A percentile compares a stretch with the other conserved stretches of the same genome.
Conservation (phyloP, 176 grass and related monocot genomes). For the maize (Zea mays) region DNA sequence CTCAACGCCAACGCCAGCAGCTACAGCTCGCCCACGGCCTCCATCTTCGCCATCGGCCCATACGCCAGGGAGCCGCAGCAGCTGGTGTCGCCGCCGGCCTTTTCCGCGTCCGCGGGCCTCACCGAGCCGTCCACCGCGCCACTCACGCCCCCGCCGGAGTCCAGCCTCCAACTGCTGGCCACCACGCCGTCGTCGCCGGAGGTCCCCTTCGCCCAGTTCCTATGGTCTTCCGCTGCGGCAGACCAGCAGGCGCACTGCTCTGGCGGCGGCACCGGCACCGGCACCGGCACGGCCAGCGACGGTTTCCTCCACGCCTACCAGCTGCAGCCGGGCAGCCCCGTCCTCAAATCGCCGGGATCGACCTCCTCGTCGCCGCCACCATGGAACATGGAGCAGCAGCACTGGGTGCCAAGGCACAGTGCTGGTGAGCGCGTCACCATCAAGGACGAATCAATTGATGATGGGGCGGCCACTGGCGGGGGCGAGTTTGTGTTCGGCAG, state of each 20-base stretch:
- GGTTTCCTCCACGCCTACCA: slow-evolving; percentile 43
- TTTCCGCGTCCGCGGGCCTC: slow-evolving; percentile 64
- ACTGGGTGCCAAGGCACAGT: slow-evolving; percentile 16
- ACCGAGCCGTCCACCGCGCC: slow-evolving; percentile 81
- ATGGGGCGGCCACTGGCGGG: background rate
- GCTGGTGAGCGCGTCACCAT: slow-evolving; percentile 37
- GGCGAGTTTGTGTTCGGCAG: slow-evolving; percentile 19
- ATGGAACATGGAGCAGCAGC: slow-evolving; percentile 27
- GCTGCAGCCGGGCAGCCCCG: slow-evolving; percentile 55
- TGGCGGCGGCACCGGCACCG: background rate
- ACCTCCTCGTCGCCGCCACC: slow-evolving; percentile 38
- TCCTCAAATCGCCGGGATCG: slow-evolving; percentile 48
- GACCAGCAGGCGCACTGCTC: background rate
- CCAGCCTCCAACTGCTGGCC: slow-evolving; percentile 9
- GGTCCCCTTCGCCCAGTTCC: slow-evolving; percentile 72
- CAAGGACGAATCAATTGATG: background rate
- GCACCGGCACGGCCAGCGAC: background rate
- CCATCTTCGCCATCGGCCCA: slow-evolving; percentile 67
- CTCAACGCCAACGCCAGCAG: slow-evolving; percentile 18
- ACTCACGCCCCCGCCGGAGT: slow-evolving; percentile 59
- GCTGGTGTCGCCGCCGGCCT: slow-evolving; percentile 69
- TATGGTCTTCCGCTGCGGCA: slow-evolving; percentile 27
- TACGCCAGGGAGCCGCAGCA: slow-evolving; percentile 71
- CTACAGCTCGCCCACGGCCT: slow-evolving; percentile 54
- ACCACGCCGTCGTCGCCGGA: slow-evolving; percentile 77